These are phyloP conservation scores for Macadamia integrifolia DNA, from an alignment of 164 flowering plant genomes.

Conservation along the genomic window DNA sequence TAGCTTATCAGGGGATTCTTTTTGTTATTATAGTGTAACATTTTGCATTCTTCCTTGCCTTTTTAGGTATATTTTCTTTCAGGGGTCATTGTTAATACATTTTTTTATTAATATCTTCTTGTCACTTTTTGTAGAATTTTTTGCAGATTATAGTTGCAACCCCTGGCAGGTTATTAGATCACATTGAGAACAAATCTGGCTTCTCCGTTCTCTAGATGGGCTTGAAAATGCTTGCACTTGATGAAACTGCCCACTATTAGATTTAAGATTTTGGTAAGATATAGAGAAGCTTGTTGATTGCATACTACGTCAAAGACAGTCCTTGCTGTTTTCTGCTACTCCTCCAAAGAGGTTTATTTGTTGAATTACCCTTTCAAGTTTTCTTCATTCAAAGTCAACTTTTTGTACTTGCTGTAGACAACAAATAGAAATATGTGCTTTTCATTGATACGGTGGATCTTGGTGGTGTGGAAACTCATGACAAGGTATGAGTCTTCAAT, in stretches of 20 bases:
- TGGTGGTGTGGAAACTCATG: slow-evolving; percentile 54
- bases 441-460: slow-evolving; percentile 71
- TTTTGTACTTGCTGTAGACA: not conserved
- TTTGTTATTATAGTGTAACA: no score
- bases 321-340: slow-evolving; percentile 85
- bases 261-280: slow-evolving; percentile 90
- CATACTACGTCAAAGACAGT: slow-evolving; percentile 85
- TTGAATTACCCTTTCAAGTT: not conserved
- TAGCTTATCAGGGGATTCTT: no score
- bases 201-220: no score
- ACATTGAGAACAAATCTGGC: no score
- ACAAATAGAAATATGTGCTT: not conserved
- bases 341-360: slow-evolving; percentile 79
- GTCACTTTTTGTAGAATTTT: not conserved
- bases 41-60: no score
- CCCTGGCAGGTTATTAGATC: no score
- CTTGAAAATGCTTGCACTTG: slow-evolving; percentile 11
- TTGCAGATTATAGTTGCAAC: slow-evolving; percentile 10
- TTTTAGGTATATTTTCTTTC: no score
- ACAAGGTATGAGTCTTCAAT: not conserved
- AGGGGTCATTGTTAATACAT: no score
- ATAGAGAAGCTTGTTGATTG: slow-evolving; percentile 89
- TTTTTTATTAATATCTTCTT: not conserved
- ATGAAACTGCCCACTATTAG: slow-evolving; percentile 89
- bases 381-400: not conserved